Evolutionary conservation across 495 filamentous ascomycete species (phyloP).

Genomic region (Amorphotheca resinae): DNA sequence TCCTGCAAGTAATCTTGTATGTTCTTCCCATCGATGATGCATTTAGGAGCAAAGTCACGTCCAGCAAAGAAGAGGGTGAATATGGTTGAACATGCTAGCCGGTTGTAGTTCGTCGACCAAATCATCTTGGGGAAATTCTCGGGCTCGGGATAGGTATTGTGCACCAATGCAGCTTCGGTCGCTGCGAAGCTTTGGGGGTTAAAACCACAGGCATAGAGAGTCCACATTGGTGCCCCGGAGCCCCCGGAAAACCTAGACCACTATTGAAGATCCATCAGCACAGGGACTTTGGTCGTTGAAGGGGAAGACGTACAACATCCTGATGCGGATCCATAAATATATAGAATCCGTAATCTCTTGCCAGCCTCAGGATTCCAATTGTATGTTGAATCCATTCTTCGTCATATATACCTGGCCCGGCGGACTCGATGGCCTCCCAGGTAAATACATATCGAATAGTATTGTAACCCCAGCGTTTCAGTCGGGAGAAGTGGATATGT

Average conservation of each 20-base stretch:
- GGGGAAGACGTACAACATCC: slow-evolving; percentile 5
- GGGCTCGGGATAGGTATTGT: slow-evolving; percentile 86
- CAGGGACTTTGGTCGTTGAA: neutral
- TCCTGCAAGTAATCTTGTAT: slow-evolving; percentile 92
- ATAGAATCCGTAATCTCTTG: slow-evolving; percentile 85
- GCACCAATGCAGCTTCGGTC: slow-evolving; percentile 87
- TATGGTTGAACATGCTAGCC: slow-evolving; percentile 77
- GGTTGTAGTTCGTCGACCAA: slow-evolving; percentile 93
- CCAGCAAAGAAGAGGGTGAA: slow-evolving; percentile 93
- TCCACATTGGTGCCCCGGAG: slow-evolving; percentile 96
- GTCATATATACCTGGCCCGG: slow-evolving; percentile 87
- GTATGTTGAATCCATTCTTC: slow-evolving; percentile 89
- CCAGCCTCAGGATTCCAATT: slow-evolving; percentile 66
- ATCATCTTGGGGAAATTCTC: slow-evolving; percentile 94
- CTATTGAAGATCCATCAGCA: slow-evolving; percentile 20
- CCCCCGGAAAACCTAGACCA: slow-evolving; percentile 93
- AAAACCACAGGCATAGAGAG: slow-evolving; percentile 82
- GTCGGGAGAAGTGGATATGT: slow-evolving; percentile 71
- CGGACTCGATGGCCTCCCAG: slow-evolving; percentile 97
- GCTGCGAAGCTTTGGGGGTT: slow-evolving; percentile 72
- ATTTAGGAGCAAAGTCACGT: slow-evolving; percentile 88
- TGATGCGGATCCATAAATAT: slow-evolving; percentile 80
- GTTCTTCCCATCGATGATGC: slow-evolving; percentile 85
- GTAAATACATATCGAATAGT: slow-evolving; percentile 93
- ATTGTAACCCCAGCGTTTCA: slow-evolving; percentile 87